Evolutionary conservation across 306 rosid genomes (phyloP).

Genomic region (Fragaria nilgerrensis): DNA sequence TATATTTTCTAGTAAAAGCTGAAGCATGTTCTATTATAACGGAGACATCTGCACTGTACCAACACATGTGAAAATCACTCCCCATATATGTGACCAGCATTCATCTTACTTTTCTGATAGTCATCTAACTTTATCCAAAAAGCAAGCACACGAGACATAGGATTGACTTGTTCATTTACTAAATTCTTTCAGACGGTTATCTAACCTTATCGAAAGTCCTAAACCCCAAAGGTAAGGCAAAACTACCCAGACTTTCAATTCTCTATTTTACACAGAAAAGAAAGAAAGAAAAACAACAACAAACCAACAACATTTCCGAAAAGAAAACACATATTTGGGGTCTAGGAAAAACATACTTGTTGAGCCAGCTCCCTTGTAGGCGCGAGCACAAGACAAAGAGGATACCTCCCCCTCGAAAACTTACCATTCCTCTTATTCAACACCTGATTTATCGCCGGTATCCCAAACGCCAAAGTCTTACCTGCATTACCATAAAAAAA

Average conservation of each 20-base stretch:
- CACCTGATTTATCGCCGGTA: constrained; percentile 86
- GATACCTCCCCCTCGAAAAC: constrained; percentile 58
- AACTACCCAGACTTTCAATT: too few relatives aligned
- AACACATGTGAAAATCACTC: not conserved
- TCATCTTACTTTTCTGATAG: not conserved
- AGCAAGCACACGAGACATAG: not conserved
- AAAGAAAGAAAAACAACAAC: not conserved
- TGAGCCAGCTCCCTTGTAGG: constrained; percentile 98
- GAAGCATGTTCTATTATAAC: not conserved
- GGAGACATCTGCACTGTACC: not conserved
- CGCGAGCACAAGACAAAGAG: constrained; percentile 83
- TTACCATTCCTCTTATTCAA: constrained; percentile 59
- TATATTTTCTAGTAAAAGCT: not conserved
- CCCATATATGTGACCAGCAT: not conserved
- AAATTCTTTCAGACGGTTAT: not conserved
- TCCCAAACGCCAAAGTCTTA: constrained; percentile 88
- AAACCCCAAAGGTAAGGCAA: too few relatives aligned
- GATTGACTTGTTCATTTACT: not conserved
- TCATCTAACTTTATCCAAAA: not conserved
- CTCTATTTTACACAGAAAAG: not conserved
- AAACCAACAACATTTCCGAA: not conserved
- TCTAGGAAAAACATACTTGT: constrained; percentile 57
- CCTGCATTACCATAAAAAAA: constrained; percentile 37
- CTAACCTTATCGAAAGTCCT: not conserved
- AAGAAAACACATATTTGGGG: not conserved